Conservation (phyloP, 2,329 filamentous ascomycete species). For the Fusarium praegraminearum region DNA sequence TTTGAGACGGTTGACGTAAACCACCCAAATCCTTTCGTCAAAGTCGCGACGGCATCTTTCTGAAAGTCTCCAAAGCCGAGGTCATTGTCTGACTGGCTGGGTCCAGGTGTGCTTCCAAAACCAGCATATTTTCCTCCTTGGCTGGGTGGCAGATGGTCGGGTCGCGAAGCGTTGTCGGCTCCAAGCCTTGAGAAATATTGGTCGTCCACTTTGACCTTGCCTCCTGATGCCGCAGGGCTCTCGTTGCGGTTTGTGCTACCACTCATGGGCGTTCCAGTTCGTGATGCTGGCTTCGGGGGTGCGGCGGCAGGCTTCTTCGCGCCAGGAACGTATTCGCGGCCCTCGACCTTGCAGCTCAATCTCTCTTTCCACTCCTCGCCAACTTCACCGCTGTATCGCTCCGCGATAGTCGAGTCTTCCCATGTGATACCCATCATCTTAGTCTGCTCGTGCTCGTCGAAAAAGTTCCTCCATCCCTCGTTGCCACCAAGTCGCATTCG, state of each 20-base stretch:
- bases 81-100: constrained; percentile 58
- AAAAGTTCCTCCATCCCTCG: constrained; percentile 87
- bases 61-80: constrained; percentile 87
- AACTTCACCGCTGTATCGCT: constrained; percentile 88
- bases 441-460: constrained; percentile 77
- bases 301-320: constrained; percentile 64
- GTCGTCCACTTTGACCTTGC: constrained; percentile 78
- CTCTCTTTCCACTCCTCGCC: constrained; percentile 97
- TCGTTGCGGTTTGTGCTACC: constrained; percentile 56
- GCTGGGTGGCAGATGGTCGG: constrained; percentile 81
- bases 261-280: constrained; percentile 58
- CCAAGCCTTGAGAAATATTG: constrained; percentile 91
- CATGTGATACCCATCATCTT: constrained; percentile 77
- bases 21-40: constrained; percentile 96
- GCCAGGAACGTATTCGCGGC: constrained; percentile 83
- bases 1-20: constrained; percentile 88
- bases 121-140: constrained; percentile 94
- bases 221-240: constrained; percentile 55
- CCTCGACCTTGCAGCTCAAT: constrained; percentile 87
- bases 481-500: constrained; percentile 96
- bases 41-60: constrained; percentile 86
- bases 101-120: constrained; percentile 82
- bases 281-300: constrained; percentile 51
- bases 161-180: constrained; percentile 80
- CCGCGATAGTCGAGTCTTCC: constrained; percentile 89